Percentiles rank a stretch among this genome's conserved stretches.
These are phyloP conservation scores for Ceratocystiopsis minuta DNA, from an alignment of 2,329 filamentous ascomycete species.

Conservation along the genomic window DNA sequence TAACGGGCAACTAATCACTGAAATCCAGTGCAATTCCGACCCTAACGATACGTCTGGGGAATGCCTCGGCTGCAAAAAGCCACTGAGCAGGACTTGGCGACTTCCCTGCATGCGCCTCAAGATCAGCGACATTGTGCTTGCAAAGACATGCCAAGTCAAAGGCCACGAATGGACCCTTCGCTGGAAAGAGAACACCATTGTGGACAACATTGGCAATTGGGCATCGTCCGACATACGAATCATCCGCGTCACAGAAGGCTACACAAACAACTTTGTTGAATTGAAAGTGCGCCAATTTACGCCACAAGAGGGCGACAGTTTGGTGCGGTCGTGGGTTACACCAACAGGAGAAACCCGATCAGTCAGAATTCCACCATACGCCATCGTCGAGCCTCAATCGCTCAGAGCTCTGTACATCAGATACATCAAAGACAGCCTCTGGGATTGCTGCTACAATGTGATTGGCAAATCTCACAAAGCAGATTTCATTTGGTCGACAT, in stretches of 20 bases:
- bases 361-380: slow-evolving; percentile 36
- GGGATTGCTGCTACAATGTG: slow-evolving; percentile 26
- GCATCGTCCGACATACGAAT: slow-evolving; percentile 29
- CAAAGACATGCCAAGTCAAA: slow-evolving; percentile 39
- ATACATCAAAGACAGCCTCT: slow-evolving; percentile 31
- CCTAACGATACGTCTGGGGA: slow-evolving; percentile 25
- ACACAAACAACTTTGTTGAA: slow-evolving; percentile 27
- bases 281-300: slow-evolving; percentile 36
- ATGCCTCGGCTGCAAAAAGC: slow-evolving; percentile 36
- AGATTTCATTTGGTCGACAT: slow-evolving; percentile 29
- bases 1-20: no score
- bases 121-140: slow-evolving; percentile 38
- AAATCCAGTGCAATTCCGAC: slow-evolving; percentile 33
- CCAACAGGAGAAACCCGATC: slow-evolving; percentile 24
- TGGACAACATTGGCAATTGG: slow-evolving; percentile 38
- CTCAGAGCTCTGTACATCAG: slow-evolving; percentile 24
- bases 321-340: slow-evolving; percentile 34
- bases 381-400: slow-evolving; percentile 35
- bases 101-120: slow-evolving; percentile 43
- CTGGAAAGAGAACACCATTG: slow-evolving; percentile 34
- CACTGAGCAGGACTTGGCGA: slow-evolving; percentile 30
- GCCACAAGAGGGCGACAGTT: slow-evolving; percentile 34
- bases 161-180: slow-evolving; percentile 41
- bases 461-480: slow-evolving; percentile 18
- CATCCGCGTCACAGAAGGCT: slow-evolving; percentile 35